Base-by-base conservation (phyloP, 176 grass and related monocot genomes). In the Thinopyrum elongatum region DNA sequence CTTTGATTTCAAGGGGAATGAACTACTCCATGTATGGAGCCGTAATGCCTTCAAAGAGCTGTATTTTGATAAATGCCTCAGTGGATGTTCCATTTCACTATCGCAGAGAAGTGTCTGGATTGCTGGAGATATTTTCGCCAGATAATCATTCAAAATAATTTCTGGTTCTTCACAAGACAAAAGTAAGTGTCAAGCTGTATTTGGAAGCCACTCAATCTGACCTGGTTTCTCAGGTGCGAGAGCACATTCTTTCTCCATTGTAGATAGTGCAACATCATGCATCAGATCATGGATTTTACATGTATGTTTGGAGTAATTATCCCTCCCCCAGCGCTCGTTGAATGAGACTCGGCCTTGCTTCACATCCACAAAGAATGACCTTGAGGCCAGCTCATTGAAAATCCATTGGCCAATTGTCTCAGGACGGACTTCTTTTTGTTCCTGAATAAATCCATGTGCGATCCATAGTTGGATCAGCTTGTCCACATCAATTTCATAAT, bases 31-130 rank as follows among this genome's bases (percentile, higher is more conserved):
- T 21, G 8, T 7, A 8, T 0, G 0, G 0, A 55, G 0, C 0
- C 0, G 0, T 9, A 85, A 26, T 70, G 64, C 84, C 28, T 65
- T 36, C 6, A 86, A 3, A 70, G 47, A 79, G 4, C 5, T 42
- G 19, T 30, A 28, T 31, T 70, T 60, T 30, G 47, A 31, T 60
- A n/a, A 31, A 60, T 79, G 12, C 0, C 3, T 6, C n/a, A 79
- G 0, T 6, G 5, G 0, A 21, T 1, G 0, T 5, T 0, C 0
- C 4, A 3, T 0, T 7, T 4, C 0, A 0, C 1, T 0, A 49
- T 10, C 65, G 44, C 17, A 4, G 1, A 86, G 1, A 4, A 86
- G 17, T 59, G 74, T 86, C 12, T 79, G 63, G 11, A 86, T 25
- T 0, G 39, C 59, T 1, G 2, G 22, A 34, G n/a, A 31, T 10